Evolutionary conservation across 2,329 filamentous ascomycete genomes (phyloP), one percentile per base, ranked within the genome.

Genomic region (Fusarium sp.): DNA sequence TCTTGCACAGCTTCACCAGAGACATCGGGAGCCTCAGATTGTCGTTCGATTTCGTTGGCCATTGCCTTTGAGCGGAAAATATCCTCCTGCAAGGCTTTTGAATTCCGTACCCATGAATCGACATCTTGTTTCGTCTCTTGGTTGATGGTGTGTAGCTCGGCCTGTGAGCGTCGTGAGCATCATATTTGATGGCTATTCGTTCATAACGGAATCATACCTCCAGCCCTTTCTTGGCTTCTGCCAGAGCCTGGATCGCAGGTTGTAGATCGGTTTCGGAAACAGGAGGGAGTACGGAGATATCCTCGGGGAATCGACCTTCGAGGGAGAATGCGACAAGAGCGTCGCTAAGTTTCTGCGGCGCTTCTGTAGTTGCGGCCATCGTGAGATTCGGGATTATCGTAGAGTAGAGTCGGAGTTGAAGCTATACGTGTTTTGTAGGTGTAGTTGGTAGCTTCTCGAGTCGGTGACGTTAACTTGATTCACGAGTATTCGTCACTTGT

Each of bases 41-140:
- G 88, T 46, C 90, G 87, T 8, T 95, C 87, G 62, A 98, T 97
- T 62, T 94, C 90, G 75, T 90, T 90, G 24, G 95, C 94, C 38
- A 94, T 90, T 18, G 88, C 86, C 75, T 93, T 91, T 25, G 94
- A 95, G 48, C 89, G 88, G 74, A 93, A 89, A 70, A 98, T 95
- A 77, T 98, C 95, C 67, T 91, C 88, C 78, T 97, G 93, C 10
- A 98, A 87, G 55, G 91, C 89, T 80, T 93, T 93, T 49, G 94
- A 94, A 79, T 96, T 93, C 54, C 86, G 83, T 60, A 97, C 92
- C 95, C 95, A 98, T 54, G 90, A 88, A 76, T 94, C 92, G 53
- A 97, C 91, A 75, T 97, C 92, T 41, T 90, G 88, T 60, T 91
- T 92, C 20, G 90, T 92, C 71, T 94, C 90, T 76, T 90, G 88